Conservation (phyloP, 257 asterid species). For the Solanum habrochaites region DNA sequence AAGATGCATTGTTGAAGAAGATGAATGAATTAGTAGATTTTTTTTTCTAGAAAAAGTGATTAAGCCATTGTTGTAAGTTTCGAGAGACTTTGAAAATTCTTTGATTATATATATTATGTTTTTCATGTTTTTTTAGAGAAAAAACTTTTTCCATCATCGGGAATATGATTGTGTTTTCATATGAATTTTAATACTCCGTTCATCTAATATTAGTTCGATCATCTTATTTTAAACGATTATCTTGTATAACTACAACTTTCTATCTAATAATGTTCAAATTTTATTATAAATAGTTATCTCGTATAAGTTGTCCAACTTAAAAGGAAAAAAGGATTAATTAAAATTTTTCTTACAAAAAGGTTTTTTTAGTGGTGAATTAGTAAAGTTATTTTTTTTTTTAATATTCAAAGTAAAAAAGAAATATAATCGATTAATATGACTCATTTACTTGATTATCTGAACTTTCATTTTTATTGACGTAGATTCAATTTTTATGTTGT, state of each 20-base stretch:
- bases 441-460: background rate
- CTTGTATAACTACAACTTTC: too few relatives aligned
- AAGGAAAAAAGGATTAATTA: too few relatives aligned
- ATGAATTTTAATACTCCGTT: background rate
- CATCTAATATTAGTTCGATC: background rate
- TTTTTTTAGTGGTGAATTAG: too few relatives aligned
- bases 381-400: too few relatives aligned
- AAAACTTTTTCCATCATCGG: background rate
- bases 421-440: too few relatives aligned
- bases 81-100: background rate
- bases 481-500: too few relatives aligned
- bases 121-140: background rate
- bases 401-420: too few relatives aligned
- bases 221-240: too few relatives aligned
- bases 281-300: too few relatives aligned
- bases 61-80: background rate
- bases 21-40: background rate
- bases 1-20: background rate
- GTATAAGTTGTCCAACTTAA: too few relatives aligned
- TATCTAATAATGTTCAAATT: too few relatives aligned
- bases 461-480: background rate
- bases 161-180: background rate
- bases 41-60: background rate
- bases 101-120: background rate
- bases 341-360: rapidly evolving